These are phyloP conservation scores for Fusarium sp. DNA, from an alignment of 2,329 filamentous ascomycete genomes.

Conservation along the genomic window DNA sequence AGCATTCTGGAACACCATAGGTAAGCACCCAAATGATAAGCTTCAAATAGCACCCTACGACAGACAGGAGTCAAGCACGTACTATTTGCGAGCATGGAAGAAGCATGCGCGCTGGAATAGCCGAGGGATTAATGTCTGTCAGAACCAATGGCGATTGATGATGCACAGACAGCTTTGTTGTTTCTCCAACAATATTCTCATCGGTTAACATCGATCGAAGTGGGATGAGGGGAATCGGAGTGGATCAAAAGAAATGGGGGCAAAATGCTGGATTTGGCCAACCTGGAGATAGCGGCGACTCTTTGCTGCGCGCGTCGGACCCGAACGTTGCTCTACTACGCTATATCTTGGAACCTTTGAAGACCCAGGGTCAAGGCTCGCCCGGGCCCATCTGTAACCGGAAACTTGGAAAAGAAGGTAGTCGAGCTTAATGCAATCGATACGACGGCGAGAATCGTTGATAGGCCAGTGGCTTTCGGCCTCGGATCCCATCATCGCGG, in stretches of 20 bases:
- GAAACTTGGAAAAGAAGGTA: constrained; percentile 10
- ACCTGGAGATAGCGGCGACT: constrained; percentile 2
- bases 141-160: no score
- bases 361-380: background rate
- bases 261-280: background rate
- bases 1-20: constrained; percentile 7
- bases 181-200: no score
- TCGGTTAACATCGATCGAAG: background rate
- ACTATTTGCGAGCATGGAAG: no score
- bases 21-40: constrained; percentile 30
- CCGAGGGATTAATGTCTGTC: no score
- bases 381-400: no score
- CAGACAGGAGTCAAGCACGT: no score
- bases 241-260: background rate
- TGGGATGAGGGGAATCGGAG: background rate
- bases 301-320: constrained; percentile 9
- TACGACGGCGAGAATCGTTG: background rate
- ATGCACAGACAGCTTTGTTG: no score
- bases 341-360: constrained; percentile 2
- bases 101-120: no score
- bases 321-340: background rate
- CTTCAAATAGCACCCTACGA: background rate
- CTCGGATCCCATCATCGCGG: background rate
- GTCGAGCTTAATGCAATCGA: constrained; percentile 24
- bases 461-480: background rate